These are phyloP conservation scores for Potentilla sterilis DNA, from an alignment of 306 rosid species.

Conservation along the genomic window DNA sequence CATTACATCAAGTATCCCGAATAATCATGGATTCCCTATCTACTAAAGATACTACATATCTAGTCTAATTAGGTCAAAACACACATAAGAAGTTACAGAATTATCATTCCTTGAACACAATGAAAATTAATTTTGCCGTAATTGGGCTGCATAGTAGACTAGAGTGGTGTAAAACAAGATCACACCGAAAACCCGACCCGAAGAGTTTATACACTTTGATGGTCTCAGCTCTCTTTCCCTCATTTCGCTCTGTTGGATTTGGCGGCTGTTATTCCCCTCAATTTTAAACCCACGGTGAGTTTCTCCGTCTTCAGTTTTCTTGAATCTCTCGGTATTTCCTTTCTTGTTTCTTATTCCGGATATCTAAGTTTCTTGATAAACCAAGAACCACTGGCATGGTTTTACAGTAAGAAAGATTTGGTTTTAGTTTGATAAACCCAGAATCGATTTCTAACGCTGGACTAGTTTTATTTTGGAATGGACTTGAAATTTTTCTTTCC, in stretches of 20 bases:
- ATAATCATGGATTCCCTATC: too few relatives aligned
- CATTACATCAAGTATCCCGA: too few relatives aligned
- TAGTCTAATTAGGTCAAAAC: too few relatives aligned
- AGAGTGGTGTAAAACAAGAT: neutral
- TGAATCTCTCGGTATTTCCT: neutral
- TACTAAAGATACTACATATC: too few relatives aligned
- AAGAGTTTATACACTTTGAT: neutral
- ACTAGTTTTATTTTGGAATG: neutral
- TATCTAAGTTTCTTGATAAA: conserved; percentile 1
- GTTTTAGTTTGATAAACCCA: neutral
- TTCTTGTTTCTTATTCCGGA: neutral
- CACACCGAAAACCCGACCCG: neutral
- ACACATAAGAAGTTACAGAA: too few relatives aligned
- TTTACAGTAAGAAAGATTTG: neutral
- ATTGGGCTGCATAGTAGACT: too few relatives aligned
- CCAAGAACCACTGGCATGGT: neutral
- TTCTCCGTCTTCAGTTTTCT: conserved; percentile 1
- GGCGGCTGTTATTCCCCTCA: conserved; percentile 1
- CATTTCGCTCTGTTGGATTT: neutral
- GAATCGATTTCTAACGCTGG: neutral
- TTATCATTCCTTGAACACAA: too few relatives aligned
- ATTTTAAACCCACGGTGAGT: conserved; percentile 7
- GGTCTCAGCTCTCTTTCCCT: neutral
- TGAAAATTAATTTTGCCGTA: too few relatives aligned
- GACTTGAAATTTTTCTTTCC: neutral